Conservation (phyloP, 805 yeast genomes). For the Saccharomycopsis schoenii region DNA sequence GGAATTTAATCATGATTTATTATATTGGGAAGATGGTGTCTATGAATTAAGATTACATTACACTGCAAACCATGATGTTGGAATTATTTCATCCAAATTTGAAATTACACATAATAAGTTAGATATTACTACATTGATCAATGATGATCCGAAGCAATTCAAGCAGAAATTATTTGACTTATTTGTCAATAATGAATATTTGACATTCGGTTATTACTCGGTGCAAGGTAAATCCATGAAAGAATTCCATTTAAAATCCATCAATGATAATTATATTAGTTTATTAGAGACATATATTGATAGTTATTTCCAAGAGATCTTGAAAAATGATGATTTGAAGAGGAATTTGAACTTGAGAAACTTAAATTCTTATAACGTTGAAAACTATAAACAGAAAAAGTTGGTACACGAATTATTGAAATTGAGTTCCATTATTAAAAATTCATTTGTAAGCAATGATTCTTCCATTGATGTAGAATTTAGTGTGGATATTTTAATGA, state of each 20-base stretch:
- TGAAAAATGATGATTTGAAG: conserved; percentile 5
- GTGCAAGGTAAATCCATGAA: background rate
- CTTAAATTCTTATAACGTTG: conserved; percentile 16
- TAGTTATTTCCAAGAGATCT: conserved; percentile 4
- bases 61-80: conserved; percentile 59
- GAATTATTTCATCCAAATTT: conserved; percentile 54
- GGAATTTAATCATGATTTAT: conserved; percentile 36
- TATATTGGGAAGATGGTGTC: conserved; percentile 58
- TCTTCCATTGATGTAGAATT: conserved; percentile 25
- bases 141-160: conserved; percentile 17
- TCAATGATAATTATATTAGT: conserved; percentile 6
- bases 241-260: background rate
- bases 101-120: conserved; percentile 38
- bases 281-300: conserved; percentile 12
- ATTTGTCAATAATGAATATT: conserved; percentile 6
- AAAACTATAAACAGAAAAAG: conserved; percentile 14
- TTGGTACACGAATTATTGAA: conserved; percentile 5
- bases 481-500: conserved; percentile 30
- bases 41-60: conserved; percentile 69
- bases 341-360: conserved; percentile 11
- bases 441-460: conserved; percentile 22
- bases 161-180: background rate
- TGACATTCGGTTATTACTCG: conserved; percentile 5
- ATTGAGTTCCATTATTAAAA: conserved; percentile 23
- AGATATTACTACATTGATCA: conserved; percentile 22